Percentiles rank a stretch among this genome's conserved stretches.
phyloP scores from a whole-genome alignment of 139 green algal species.

The Eudorina sp. region DNA sequence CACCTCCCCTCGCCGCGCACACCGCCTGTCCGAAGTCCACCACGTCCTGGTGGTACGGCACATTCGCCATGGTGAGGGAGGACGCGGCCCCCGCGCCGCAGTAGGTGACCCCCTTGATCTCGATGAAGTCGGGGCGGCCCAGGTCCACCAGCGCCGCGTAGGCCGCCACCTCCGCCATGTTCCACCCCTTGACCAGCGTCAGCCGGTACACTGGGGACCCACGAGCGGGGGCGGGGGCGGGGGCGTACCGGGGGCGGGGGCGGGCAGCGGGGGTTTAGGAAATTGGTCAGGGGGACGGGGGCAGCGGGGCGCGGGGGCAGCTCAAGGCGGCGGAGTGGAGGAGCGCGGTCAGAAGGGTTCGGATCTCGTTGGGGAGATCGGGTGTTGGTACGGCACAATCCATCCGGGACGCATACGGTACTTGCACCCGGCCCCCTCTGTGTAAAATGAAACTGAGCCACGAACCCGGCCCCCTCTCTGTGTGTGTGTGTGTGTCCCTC shows the following conservation, averaged over 20 bases:
- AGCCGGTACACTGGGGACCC: slow-evolving; percentile 65
- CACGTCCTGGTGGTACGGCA: slow-evolving; percentile 88
- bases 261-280: neutral
- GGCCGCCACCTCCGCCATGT: slow-evolving; percentile 78
- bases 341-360: neutral
- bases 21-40: slow-evolving; percentile 76
- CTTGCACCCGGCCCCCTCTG: too few relatives aligned
- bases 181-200: slow-evolving; percentile 88
- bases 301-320: neutral
- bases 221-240: too few relatives aligned
- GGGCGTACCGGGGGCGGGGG: neutral
- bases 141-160: slow-evolving; percentile 73
- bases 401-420: too few relatives aligned
- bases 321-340: neutral
- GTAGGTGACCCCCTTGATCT: slow-evolving; percentile 91
- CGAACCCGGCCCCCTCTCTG: too few relatives aligned
- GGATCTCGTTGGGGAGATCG: too few relatives aligned
- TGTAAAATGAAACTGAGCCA: too few relatives aligned
- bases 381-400: too few relatives aligned
- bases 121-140: slow-evolving; percentile 87
- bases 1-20: slow-evolving; percentile 59
- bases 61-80: slow-evolving; percentile 88
- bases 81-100: slow-evolving; percentile 72
- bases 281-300: neutral
- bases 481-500: neutral